These are phyloP conservation scores for Tulasnella sp. DNA, from an alignment of 768 basidiomycete species.

Conservation along the genomic window DNA sequence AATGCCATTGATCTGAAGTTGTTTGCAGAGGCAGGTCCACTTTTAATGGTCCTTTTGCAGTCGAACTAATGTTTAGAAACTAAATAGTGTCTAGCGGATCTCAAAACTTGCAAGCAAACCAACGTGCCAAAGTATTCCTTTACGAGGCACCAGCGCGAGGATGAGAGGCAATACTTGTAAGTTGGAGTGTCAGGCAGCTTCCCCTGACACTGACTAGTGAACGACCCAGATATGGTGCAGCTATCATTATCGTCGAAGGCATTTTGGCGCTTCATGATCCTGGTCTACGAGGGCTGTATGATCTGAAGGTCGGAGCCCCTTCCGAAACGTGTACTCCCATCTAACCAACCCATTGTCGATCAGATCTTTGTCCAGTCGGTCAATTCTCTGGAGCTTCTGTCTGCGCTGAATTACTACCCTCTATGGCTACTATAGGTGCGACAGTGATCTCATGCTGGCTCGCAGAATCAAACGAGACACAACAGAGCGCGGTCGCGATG, in stretches of 20 bases:
- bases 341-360: not conserved
- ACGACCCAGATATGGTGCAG: slow-evolving; percentile 59
- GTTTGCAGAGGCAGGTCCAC: slow-evolving; percentile 59
- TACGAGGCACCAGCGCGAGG: slow-evolving; percentile 71
- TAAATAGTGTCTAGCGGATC: slow-evolving; percentile 67
- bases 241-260: slow-evolving; percentile 75
- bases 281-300: slow-evolving; percentile 69
- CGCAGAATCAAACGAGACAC: slow-evolving; percentile 83
- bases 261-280: slow-evolving; percentile 86
- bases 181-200: not conserved
- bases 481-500: slow-evolving; percentile 74
- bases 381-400: not conserved
- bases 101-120: slow-evolving; percentile 74
- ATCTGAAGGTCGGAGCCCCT: slow-evolving; percentile 61
- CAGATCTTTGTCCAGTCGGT: slow-evolving; percentile 68
- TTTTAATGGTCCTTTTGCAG: not conserved
- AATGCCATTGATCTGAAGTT: slow-evolving; percentile 85
- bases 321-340: slow-evolving; percentile 21
- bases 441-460: slow-evolving; percentile 95
- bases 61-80: not conserved
- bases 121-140: slow-evolving; percentile 97
- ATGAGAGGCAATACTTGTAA: slow-evolving; percentile 41
- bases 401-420: not conserved
- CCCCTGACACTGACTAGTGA: not conserved
- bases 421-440: slow-evolving; percentile 40